A percentile compares a stretch with the other conserved stretches of the same genome.
These are phyloP conservation scores for Picea mariana DNA, from an alignment of 83 land plant genomes.

Conservation along the genomic window DNA sequence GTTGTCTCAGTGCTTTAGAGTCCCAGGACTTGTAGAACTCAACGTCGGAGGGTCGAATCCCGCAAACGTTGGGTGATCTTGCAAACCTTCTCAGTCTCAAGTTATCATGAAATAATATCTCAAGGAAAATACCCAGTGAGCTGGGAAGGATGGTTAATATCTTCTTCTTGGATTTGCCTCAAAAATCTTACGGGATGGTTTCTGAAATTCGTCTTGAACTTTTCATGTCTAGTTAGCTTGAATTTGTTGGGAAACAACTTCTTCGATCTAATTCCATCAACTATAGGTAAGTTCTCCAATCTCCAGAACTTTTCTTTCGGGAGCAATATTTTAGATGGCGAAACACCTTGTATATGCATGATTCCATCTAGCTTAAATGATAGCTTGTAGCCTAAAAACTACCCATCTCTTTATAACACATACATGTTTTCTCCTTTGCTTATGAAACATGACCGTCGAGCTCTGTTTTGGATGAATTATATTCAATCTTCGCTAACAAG, in stretches of 20 bases:
- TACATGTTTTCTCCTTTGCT: background rate
- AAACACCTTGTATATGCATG: background rate
- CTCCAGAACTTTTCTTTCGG: too few relatives aligned
- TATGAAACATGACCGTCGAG: too few relatives aligned
- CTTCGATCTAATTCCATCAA: too few relatives aligned
- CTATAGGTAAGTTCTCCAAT: too few relatives aligned
- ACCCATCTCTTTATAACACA: background rate
- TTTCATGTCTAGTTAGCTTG: conserved; percentile 35
- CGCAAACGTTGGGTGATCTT: conserved; percentile 23
- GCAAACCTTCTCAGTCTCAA: conserved; percentile 50
- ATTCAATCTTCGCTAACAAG: too few relatives aligned
- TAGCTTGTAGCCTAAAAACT: background rate
- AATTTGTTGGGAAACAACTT: conserved; percentile 51
- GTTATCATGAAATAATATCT: conserved; percentile 50
- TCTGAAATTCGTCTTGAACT: conserved; percentile 35
- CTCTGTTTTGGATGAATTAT: too few relatives aligned
- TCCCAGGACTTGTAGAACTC: background rate
- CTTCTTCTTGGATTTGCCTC: conserved; percentile 51
- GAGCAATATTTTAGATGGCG: too few relatives aligned
- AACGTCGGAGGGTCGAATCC: conserved; percentile 9
- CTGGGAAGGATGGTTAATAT: conserved; percentile 42
- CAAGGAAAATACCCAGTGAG: conserved; percentile 42
- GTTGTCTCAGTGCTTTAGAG: background rate
- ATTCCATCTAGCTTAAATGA: background rate
- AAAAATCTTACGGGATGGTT: conserved; percentile 46